A percentile compares a stretch with the other conserved stretches of the same genome.
phyloP scores from a whole-genome alignment of 257 asterid genomes.

The Thymus quinquecostatus region DNA sequence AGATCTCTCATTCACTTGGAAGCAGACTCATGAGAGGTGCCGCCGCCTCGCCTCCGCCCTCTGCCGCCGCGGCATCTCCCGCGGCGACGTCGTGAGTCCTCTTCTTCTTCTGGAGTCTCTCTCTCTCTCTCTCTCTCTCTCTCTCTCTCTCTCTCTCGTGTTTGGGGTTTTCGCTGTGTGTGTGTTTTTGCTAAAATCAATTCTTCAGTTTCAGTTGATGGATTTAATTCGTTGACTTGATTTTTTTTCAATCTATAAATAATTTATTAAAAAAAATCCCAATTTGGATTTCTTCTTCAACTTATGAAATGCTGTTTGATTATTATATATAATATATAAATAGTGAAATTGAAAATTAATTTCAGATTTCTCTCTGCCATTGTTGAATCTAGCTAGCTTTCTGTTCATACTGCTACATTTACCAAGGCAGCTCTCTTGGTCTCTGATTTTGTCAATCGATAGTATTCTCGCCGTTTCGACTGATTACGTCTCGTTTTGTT shows the following conservation, averaged over 20 bases:
- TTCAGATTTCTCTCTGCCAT: background rate
- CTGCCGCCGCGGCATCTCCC: constrained; percentile 36
- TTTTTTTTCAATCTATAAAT: background rate
- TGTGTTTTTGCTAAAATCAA: too few relatives aligned
- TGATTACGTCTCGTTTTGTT: too few relatives aligned
- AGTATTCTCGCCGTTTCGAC: background rate
- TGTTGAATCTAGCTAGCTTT: background rate
- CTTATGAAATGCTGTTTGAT: background rate
- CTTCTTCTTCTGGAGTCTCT: background rate
- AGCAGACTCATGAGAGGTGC: constrained; percentile 45
- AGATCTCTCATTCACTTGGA: constrained; percentile 45
- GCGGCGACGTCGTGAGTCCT: constrained; percentile 43
- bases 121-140: too few relatives aligned
- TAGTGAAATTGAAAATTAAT: background rate
- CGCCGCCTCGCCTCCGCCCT: constrained; percentile 53
- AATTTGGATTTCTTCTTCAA: too few relatives aligned
- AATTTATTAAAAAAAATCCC: too few relatives aligned
- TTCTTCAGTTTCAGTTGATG: background rate
- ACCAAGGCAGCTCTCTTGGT: background rate
- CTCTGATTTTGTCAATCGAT: background rate
- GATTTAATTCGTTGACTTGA: background rate
- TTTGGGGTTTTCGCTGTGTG: too few relatives aligned
- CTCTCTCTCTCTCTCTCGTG: background rate
- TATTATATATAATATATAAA: too few relatives aligned
- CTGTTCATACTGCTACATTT: background rate